These are phyloP conservation scores for Candida maltosa DNA, from an alignment of 805 yeast genomes.

Conservation along the genomic window DNA sequence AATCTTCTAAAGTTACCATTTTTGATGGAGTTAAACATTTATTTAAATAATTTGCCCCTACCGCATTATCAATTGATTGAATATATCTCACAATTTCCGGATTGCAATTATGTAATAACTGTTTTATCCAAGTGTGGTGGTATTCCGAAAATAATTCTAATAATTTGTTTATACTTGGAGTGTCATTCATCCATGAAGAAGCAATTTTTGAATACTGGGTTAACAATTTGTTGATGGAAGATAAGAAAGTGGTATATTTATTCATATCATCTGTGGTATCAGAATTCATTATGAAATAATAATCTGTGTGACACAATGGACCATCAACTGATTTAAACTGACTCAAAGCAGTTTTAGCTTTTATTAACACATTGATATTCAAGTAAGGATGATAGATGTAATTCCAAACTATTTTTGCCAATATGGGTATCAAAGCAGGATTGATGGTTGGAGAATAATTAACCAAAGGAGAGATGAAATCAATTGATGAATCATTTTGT, in stretches of 20 bases:
- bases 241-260: neutral
- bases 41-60: neutral
- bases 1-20: slow-evolving; percentile 1
- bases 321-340: neutral
- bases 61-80: neutral
- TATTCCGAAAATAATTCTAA: too few species aligned
- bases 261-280: neutral
- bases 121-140: slow-evolving; percentile 1
- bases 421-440: neutral
- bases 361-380: neutral
- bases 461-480: slow-evolving; percentile 2
- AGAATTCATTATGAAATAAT: slow-evolving; percentile 4
- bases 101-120: slow-evolving; percentile 1
- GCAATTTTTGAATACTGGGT: neutral
- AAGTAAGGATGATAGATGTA: neutral
- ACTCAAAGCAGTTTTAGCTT: neutral
- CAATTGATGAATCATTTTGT: neutral
- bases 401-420: slow-evolving; percentile 1
- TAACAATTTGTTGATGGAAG: neutral
- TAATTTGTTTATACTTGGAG: slow-evolving; percentile 3
- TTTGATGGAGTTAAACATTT: neutral
- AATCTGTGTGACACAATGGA: slow-evolving; percentile 4
- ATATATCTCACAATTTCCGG: neutral
- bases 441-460: neutral
- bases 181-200: slow-evolving; percentile 1